These are phyloP conservation scores for Sordaria brevicollis DNA, from an alignment of 495 filamentous ascomycete genomes.

Conservation along the genomic window DNA sequence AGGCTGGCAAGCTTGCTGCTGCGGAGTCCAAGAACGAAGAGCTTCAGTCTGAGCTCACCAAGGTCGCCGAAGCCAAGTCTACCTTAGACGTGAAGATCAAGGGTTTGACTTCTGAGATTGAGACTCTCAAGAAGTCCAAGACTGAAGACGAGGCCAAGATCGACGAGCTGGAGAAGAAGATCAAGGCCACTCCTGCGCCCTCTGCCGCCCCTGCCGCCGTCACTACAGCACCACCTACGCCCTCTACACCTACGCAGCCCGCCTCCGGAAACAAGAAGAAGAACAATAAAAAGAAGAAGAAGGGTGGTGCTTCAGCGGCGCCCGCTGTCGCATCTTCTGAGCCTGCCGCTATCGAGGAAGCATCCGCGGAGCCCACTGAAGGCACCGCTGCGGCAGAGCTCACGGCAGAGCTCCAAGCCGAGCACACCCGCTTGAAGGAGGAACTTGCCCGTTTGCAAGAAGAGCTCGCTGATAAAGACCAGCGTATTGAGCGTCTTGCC, in stretches of 20 bases:
- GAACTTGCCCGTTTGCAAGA: conserved; percentile 36
- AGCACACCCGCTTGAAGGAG: background rate
- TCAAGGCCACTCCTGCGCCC: conserved; percentile 13
- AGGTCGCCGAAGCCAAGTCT: conserved; percentile 19
- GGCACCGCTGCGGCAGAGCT: conserved; percentile 20
- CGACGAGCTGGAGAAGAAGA: conserved; percentile 23
- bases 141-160: conserved; percentile 21
- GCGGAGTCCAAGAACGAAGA: conserved; percentile 24
- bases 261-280: conserved; percentile 56
- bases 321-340: conserved; percentile 11
- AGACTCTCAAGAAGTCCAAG: conserved; percentile 27
- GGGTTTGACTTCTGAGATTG: conserved; percentile 23
- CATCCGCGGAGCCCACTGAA: conserved; percentile 14
- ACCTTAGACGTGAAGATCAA: conserved; percentile 22
- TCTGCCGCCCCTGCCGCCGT: conserved; percentile 5
- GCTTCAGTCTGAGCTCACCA: conserved; percentile 23
- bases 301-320: conserved; percentile 36
- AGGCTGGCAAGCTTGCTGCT: conserved; percentile 20
- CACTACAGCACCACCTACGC: conserved; percentile 1
- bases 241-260: conserved; percentile 7
- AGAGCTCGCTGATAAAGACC: conserved; percentile 63
- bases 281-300: conserved; percentile 88
- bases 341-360: conserved; percentile 16
- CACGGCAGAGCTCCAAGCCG: conserved; percentile 18
- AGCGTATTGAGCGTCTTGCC: conserved; percentile 53